phyloP scores from a whole-genome alignment of 1,284 basidiomycete genomes.

The Veloporphyrellus conicus region DNA sequence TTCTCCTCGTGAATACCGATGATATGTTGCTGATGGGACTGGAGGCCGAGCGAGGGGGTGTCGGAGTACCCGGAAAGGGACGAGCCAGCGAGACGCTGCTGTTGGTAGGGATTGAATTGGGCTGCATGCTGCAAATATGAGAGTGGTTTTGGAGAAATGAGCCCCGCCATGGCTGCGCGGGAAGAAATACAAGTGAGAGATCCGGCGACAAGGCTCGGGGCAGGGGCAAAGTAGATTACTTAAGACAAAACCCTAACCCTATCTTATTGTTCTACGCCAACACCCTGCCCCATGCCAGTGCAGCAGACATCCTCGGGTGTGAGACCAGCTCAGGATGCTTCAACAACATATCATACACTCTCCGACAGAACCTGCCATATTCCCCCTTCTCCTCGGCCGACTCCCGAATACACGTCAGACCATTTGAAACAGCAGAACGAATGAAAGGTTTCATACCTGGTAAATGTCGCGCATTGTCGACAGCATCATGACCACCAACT shows the following conservation, averaged over 20 bases:
- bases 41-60: constrained; percentile 45
- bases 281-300: constrained; percentile 19
- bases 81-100: constrained; percentile 32
- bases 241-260: constrained; percentile 33
- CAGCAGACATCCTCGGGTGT: constrained; percentile 25
- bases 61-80: constrained; percentile 45
- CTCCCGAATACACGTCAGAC: constrained; percentile 6
- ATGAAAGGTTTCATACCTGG: constrained; percentile 11
- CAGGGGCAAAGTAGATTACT: constrained; percentile 14
- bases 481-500: constrained; percentile 30
- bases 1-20: constrained; percentile 58
- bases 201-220: constrained; percentile 1
- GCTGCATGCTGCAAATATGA: constrained; percentile 55
- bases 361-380: constrained; percentile 26
- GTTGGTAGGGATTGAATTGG: constrained; percentile 51
- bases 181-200: constrained; percentile 10
- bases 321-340: constrained; percentile 18
- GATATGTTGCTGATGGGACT: constrained; percentile 46
- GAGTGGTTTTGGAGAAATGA: constrained; percentile 58
- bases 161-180: constrained; percentile 49
- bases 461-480: constrained; percentile 33
- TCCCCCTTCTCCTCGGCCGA: constrained; percentile 12
- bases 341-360: constrained; percentile 16
- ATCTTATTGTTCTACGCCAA: background rate
- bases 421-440: background rate